Conservation (phyloP, 2,329 filamentous ascomycete species). For the Epichloe baconii region DNA sequence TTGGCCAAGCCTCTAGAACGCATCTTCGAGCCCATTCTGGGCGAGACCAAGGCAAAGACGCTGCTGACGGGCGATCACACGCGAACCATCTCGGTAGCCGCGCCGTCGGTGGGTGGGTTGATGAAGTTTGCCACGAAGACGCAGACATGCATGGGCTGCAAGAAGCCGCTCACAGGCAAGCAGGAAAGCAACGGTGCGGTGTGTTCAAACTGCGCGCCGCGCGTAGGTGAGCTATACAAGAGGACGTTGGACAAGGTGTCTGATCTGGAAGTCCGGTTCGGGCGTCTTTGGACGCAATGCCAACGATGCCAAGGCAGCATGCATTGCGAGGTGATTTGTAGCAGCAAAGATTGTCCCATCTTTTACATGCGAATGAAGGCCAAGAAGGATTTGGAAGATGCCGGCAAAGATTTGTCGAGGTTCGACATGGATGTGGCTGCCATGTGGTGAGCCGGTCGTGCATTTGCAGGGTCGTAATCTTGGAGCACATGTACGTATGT, state of each 20-base stretch:
- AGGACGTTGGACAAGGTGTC: conserved; percentile 79
- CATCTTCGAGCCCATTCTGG: conserved; percentile 96
- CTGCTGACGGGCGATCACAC: conserved; percentile 89
- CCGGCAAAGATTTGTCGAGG: conserved; percentile 73
- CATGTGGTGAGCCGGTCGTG: conserved; percentile 28
- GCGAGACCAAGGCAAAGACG: conserved; percentile 78
- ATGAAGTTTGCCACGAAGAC: conserved; percentile 99
- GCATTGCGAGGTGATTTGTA: conserved; percentile 97
- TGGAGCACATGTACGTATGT: neutral
- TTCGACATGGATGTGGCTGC: conserved; percentile 80
- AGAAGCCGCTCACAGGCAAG: conserved; percentile 77
- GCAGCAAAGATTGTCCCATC: conserved; percentile 37
- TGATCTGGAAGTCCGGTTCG: conserved; percentile 86
- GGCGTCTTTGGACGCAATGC: conserved; percentile 18
- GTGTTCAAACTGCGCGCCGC: conserved; percentile 70
- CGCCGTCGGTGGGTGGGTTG: conserved; percentile 77
- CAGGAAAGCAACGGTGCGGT: conserved; percentile 76
- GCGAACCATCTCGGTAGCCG: conserved; percentile 83
- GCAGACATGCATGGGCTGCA: conserved; percentile 96
- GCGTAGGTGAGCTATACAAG: conserved; percentile 86
- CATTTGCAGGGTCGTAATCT: neutral
- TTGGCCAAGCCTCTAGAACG: conserved; percentile 85
- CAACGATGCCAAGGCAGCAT: conserved; percentile 45
- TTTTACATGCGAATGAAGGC: conserved; percentile 99
- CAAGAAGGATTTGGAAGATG: conserved; percentile 96